Conservation (phyloP, 306 rosid species). For the Inga leiocalycina region DNA sequence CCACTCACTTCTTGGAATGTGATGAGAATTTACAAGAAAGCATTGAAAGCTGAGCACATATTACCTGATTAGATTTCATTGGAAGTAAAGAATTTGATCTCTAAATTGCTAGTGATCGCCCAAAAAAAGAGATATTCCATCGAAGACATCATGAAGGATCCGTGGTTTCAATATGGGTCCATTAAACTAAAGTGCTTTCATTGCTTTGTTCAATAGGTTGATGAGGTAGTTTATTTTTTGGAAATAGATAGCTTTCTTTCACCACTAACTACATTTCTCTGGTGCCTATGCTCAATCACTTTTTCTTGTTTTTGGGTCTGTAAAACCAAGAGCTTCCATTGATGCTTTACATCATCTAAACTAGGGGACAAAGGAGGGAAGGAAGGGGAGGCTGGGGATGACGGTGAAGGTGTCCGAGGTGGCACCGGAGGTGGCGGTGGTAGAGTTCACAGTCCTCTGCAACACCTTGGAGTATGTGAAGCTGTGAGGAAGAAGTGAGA, state of each 20-base stretch:
- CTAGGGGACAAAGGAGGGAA: conserved; percentile 55
- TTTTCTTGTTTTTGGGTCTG: background rate
- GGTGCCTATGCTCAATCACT: too few species aligned
- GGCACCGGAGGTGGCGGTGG: conserved; percentile 44
- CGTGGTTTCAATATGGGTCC: conserved; percentile 73
- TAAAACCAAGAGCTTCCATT: too few species aligned
- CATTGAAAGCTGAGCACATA: conserved; percentile 69
- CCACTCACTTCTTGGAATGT: conserved; percentile 33
- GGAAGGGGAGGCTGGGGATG: conserved; percentile 73
- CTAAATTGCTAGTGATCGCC: conserved; percentile 61
- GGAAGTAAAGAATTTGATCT: conserved; percentile 51
- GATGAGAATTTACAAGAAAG: conserved; percentile 47
- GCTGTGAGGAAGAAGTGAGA: conserved; percentile 68
- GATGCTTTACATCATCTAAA: too few species aligned
- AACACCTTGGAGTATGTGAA: conserved; percentile 68
- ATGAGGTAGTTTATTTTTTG: too few species aligned
- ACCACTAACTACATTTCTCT: too few species aligned
- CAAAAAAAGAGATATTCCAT: conserved; percentile 67
- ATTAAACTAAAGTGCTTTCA: conserved; percentile 30
- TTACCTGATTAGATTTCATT: conserved; percentile 69
- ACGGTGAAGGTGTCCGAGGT: conserved; percentile 70
- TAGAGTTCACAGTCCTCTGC: conserved; percentile 54
- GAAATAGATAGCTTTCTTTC: too few species aligned
- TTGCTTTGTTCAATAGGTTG: too few species aligned
- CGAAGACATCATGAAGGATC: conserved; percentile 46